Conservation (phyloP, 768 basidiomycete genomes). For the Leccinum boreale region DNA sequence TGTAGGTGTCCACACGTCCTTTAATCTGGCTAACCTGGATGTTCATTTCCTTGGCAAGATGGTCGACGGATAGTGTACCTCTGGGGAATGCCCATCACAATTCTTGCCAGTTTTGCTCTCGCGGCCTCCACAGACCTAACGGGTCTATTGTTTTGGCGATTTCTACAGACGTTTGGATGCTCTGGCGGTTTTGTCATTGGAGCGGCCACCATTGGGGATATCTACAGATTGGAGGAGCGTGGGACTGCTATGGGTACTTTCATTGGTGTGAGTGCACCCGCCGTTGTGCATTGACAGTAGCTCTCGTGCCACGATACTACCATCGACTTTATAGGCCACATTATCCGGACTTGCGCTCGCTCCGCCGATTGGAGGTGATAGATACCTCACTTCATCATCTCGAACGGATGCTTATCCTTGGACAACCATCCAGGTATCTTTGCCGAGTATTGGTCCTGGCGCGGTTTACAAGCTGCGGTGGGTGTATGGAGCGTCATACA, state of each 20-base stretch:
- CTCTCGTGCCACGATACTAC: not conserved
- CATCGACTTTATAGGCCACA: constrained; percentile 31
- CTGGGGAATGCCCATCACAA: constrained; percentile 53
- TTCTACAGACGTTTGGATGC: constrained; percentile 64
- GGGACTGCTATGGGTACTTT: constrained; percentile 60
- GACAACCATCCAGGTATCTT: constrained; percentile 35
- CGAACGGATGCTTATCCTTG: not conserved
- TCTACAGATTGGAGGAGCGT: constrained; percentile 62
- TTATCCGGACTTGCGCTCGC: constrained; percentile 62
- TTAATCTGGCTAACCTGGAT: not conserved
- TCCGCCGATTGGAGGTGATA: constrained; percentile 52
- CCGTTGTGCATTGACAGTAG: not conserved
- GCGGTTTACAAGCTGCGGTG: constrained; percentile 50
- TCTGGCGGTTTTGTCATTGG: constrained; percentile 54
- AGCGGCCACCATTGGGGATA: constrained; percentile 61
- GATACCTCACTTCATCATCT: not conserved
- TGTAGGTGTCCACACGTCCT: constrained; percentile 33
- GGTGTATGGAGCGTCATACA: constrained; percentile 39
- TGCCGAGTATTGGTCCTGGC: constrained; percentile 65
- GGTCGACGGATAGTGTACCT: constrained; percentile 64
- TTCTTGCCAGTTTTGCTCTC: constrained; percentile 59
- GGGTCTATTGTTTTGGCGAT: constrained; percentile 55
- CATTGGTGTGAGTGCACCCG: constrained; percentile 39
- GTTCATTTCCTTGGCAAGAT: constrained; percentile 38
- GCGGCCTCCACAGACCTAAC: constrained; percentile 41